Base-by-base conservation (phyloP, 805 yeast species). In the Metschnikowia henanensis region DNA sequence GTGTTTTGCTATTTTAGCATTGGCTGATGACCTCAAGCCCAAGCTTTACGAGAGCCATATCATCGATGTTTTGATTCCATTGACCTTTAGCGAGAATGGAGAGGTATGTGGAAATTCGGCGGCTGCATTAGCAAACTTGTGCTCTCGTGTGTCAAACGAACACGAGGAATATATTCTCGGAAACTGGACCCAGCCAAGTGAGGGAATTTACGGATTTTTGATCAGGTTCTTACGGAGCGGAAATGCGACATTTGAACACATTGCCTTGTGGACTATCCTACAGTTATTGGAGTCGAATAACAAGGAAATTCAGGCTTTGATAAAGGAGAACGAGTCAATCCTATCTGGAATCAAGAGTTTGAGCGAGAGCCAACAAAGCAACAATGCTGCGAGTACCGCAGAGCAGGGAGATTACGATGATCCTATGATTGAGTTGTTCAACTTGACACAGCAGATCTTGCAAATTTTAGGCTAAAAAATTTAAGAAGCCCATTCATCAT, bases 81-180 rank as follows among this genome's bases (percentile, higher is more conserved):
- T 94, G 62, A 94, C 98, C 2, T 81, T 80, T 55, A 86, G 95
- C 33, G 78, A 78, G 43, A 90, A 90, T 62, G 86, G 90, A 46
- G 99, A 95, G 67, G 97, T 94, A 15, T 94, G 96, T 64, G 99
- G 99, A 45, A 94, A 94, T 65, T 87, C 96, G 2, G 99, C 98
- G 13, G 99, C 99, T 29, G 98, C 99, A 2, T 76, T 94, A 53
- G 99, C 99, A 23, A 94, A 94, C 61, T 72, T 94, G 56, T 89
- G 97, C 54, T 90, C 97, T 4, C 81, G 97, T 66, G 88, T 92
- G 29, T 62, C 71, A 15, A 79, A 79, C 56, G 91, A 88, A 56
- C 91, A 91, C 65, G 77, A 82, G 46, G 71, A 68, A 41, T 83
- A 84, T 51, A 87, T 94, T 49, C 75, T 89, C 45, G 77, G 80